These are phyloP conservation scores for Sarocladium oryzae DNA, from an alignment of 2,329 filamentous ascomycete species.

Conservation along the genomic window DNA sequence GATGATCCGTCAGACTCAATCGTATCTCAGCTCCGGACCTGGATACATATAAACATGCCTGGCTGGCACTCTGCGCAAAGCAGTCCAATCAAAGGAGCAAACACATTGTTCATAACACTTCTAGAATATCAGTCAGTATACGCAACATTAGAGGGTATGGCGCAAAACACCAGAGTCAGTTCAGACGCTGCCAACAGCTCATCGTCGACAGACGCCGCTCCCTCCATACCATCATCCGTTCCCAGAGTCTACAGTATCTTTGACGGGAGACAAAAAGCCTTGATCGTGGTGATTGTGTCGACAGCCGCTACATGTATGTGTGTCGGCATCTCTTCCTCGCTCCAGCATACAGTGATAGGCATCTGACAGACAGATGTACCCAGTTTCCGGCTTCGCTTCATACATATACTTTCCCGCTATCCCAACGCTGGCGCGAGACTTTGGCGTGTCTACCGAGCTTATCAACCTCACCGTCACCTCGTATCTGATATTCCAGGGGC, in stretches of 20 bases:
- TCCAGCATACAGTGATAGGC: no score
- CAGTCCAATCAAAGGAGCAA: no score
- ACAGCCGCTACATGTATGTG: slow-evolving; percentile 43
- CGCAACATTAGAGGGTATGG: no score
- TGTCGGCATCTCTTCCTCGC: slow-evolving; percentile 13
- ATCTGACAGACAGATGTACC: background rate
- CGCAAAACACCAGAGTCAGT: no score
- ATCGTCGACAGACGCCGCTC: no score
- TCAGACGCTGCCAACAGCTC: no score
- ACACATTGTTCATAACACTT: no score
- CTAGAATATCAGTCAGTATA: no score
- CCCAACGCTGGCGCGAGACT: slow-evolving; percentile 28
- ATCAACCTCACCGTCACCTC: slow-evolving; percentile 37
- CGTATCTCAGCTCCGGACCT: no score
- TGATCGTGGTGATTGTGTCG: slow-evolving; percentile 41
- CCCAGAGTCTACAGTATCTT: slow-evolving; percentile 42
- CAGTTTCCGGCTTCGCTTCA: slow-evolving; percentile 34
- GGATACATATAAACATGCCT: no score
- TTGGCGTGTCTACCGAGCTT: slow-evolving; percentile 21
- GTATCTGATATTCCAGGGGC: slow-evolving; percentile 44
- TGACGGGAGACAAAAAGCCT: slow-evolving; percentile 38
- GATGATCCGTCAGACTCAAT: no score
- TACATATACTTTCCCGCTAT: slow-evolving; percentile 42
- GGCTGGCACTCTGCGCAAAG: no score
- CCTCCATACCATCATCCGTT: background rate